These are phyloP conservation scores for Nicotiana tomentosiformis DNA, from an alignment of 257 asterid species.

Conservation along the genomic window DNA sequence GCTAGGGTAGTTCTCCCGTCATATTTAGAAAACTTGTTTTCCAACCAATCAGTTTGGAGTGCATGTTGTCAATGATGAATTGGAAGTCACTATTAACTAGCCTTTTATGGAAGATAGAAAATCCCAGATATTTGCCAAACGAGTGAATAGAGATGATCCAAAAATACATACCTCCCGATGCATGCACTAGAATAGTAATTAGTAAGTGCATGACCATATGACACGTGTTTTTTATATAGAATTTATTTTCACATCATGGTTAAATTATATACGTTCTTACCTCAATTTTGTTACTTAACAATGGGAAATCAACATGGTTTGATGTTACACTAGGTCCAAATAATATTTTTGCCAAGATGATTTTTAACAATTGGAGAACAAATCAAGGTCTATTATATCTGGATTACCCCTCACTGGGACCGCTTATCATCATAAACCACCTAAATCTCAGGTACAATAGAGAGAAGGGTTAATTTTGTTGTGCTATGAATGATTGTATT, in stretches of 20 bases:
- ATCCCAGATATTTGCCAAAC: no score
- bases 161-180: neutral
- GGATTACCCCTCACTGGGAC: neutral
- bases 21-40: no score
- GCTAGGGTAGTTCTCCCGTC: no score
- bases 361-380: neutral
- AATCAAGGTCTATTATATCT: neutral
- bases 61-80: no score
- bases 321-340: neutral
- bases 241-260: neutral
- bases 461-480: neutral
- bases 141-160: neutral
- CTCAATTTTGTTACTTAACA: neutral
- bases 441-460: neutral
- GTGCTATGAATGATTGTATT: neutral
- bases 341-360: neutral
- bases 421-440: neutral
- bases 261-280: neutral
- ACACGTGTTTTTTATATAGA: neutral
- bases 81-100: no score
- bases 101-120: no score
- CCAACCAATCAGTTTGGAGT: no score
- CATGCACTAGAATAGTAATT: neutral
- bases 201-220: no score
- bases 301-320: neutral